Conservation (phyloP, 106 monocot genomes). For the Dendrobium nobile region DNA sequence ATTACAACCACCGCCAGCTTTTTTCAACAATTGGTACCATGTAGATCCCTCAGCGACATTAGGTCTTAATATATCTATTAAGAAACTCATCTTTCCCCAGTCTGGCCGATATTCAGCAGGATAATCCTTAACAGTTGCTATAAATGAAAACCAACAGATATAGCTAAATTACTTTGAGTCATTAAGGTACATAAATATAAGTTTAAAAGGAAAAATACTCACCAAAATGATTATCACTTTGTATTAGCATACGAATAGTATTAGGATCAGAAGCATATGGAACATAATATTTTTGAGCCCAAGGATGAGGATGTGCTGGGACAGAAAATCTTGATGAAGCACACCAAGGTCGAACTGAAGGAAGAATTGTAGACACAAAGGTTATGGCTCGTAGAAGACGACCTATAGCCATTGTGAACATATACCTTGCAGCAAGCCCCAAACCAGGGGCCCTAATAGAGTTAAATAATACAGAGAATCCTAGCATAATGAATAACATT, state of each 20-base stretch:
- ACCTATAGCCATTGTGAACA: conserved; percentile 96
- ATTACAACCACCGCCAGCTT: conserved; percentile 93
- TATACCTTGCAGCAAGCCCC: conserved; percentile 83
- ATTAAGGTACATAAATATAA: neutral
- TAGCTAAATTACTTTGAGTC: neutral
- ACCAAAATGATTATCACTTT: conserved; percentile 64
- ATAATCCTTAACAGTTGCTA: conserved; percentile 49
- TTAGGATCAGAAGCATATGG: conserved; percentile 69
- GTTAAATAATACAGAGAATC: conserved; percentile 82
- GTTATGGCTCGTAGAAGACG: conserved; percentile 77
- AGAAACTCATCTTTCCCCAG: conserved; percentile 91
- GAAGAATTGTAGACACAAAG: conserved; percentile 93
- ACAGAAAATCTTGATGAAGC: conserved; percentile 51
- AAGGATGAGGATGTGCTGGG: conserved; percentile 85
- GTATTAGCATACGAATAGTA: conserved; percentile 59
- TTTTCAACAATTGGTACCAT: conserved; percentile 83
- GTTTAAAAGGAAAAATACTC: conserved; percentile 9
- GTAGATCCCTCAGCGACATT: conserved; percentile 54
- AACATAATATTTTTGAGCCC: conserved; percentile 87
- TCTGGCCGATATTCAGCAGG: conserved; percentile 73
- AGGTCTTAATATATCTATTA: conserved; percentile 65
- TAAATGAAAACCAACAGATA: conserved; percentile 4
- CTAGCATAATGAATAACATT: conserved; percentile 91
- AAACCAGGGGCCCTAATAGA: conserved; percentile 89
- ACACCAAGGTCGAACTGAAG: conserved; percentile 91